Evolutionary conservation across 306 rosid species (phyloP), one percentile per base, ranked within the genome.

Genomic region (Dryas alaskensis): DNA sequence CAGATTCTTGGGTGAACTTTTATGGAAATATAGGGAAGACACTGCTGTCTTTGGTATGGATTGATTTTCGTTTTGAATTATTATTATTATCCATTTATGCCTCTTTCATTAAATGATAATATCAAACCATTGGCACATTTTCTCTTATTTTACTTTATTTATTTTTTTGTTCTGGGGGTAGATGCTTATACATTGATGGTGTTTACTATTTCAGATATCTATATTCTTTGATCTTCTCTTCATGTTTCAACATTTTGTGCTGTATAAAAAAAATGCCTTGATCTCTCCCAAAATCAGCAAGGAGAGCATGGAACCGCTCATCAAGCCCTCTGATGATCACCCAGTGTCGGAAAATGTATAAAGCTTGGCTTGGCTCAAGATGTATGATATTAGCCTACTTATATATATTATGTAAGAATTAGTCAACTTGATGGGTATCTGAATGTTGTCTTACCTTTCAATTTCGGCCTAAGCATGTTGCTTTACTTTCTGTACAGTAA

Each of bases 1-100:
- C 85, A 91, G 99, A 47, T 78, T 94, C 99, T 67, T 92, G 92
- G 96, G 87, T 88, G 72, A 92, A 88, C 87, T 90, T 92, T 19
- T 89, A 87, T 65, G 98, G 96, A 57, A 92, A 92, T 70, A 84
- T 92, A 11, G 98, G 97, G 45, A 92, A 92, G 80, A 84, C 88
- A 43, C 51, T 90, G 70, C 84, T 92, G 64, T 89, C 98, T 51
- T 74, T 90, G 95, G 98, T 92, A 90, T 45, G 86, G 10, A 76
- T 67, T 69, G 45, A 43, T 79, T 37, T 69, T 48, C 37, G 37
- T 31, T 31, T 31, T 22, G 12, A 46, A 12, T 22, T 48, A 17
- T 19, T 13, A 17, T 19, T 13, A 64, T 67, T 22, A 44, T 22
- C 31, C 63, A 47, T 76, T 6, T 45, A 8, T 8, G 48, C 48